Percentiles rank a stretch among this genome's conserved stretches.
phyloP scores from a whole-genome alignment of 2,329 filamentous ascomycete species.

The Podosphaera fusca region DNA sequence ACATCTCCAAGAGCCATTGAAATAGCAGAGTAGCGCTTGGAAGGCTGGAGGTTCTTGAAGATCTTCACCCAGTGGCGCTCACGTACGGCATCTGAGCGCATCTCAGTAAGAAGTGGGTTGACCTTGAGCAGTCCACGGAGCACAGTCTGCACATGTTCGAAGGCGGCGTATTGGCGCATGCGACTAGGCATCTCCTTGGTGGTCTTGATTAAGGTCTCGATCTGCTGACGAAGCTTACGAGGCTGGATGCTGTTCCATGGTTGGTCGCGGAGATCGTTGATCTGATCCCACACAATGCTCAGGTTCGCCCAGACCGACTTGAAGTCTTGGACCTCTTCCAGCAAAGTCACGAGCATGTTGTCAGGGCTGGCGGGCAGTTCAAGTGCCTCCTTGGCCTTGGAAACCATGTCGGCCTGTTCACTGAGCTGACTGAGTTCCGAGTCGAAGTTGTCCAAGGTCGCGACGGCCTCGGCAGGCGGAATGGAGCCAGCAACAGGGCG shows the following conservation, averaged over 20 bases:
- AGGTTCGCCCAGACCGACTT: constrained; percentile 95
- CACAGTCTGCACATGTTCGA: constrained; percentile 88
- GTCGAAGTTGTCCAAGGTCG: constrained; percentile 64
- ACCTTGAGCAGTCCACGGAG: constrained; percentile 77
- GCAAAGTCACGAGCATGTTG: constrained; percentile 54
- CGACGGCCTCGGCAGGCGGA: constrained; percentile 67
- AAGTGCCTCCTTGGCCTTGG: constrained; percentile 88
- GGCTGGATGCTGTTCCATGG: constrained; percentile 93
- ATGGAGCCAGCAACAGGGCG: constrained; percentile 93
- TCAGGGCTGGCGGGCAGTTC: constrained; percentile 65
- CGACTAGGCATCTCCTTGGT: constrained; percentile 98
- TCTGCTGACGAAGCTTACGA: constrained; percentile 67
- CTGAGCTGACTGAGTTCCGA: constrained; percentile 63
- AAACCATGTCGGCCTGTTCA: constrained; percentile 76
- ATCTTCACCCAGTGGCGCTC: constrained; percentile 96
- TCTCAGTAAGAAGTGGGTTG: constrained; percentile 63
- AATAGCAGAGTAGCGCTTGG: constrained; percentile 78
- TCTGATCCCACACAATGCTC: constrained; percentile 84
- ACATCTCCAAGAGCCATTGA: constrained; percentile 96
- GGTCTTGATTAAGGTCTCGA: constrained; percentile 87
- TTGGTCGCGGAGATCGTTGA: constrained; percentile 80
- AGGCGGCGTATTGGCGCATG: constrained; percentile 98
- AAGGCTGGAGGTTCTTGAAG: constrained; percentile 83
- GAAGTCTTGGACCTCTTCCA: constrained; percentile 96
- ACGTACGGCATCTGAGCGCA: constrained; percentile 89